phyloP scores from a whole-genome alignment of 73 alveolate species.

The Tetrahymena borealis region DNA sequence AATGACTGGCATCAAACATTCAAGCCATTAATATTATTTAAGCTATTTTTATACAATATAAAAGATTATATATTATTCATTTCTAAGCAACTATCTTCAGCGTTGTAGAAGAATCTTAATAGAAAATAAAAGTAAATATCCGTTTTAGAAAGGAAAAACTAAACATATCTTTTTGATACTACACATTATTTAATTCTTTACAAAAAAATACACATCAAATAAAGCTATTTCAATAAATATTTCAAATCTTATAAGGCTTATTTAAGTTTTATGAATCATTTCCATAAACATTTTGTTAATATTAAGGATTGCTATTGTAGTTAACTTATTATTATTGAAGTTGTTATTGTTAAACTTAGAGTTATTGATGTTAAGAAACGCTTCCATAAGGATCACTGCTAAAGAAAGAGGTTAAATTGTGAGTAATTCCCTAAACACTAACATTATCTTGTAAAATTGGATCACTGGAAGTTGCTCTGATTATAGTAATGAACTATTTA shows the following conservation, averaged over 20 bases:
- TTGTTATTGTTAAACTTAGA: not conserved
- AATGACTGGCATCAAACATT: no score
- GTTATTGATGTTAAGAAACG: not conserved
- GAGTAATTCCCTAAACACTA: not conserved
- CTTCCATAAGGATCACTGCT: not conserved
- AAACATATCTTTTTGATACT: no score
- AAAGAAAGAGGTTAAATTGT: not conserved
- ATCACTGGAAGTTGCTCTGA: not conserved
- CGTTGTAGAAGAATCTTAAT: no score
- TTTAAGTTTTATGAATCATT: not conserved
- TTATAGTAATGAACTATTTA: not conserved
- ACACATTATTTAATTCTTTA: no score
- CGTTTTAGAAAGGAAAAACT: no score
- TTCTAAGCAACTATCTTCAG: no score
- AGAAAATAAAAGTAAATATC: no score
- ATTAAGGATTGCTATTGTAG: not conserved
- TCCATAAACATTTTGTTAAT: not conserved
- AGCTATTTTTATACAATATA: no score
- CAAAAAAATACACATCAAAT: no score
- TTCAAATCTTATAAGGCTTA: not conserved
- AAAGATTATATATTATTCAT: no score
- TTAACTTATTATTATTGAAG: not conserved
- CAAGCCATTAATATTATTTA: no score
- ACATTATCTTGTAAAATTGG: not conserved
- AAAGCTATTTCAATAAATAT: not conserved